Evolutionary conservation across 495 filamentous ascomycete species (phyloP).

Genomic region (Penicillium waksmanii): DNA sequence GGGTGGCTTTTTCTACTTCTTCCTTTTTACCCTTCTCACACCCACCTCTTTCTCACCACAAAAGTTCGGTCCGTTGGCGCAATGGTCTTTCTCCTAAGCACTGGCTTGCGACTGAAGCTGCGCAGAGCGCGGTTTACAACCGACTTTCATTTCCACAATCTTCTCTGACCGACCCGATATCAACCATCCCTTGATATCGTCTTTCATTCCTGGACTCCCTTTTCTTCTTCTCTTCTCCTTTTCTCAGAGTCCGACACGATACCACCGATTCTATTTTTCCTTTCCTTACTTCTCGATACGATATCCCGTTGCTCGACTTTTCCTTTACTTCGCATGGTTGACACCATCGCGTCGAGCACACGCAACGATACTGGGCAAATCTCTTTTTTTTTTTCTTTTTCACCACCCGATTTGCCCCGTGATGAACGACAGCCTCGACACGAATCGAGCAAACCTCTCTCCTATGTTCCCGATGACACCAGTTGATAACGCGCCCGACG

Average conservation of each 20-base stretch:
- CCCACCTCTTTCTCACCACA: conserved; percentile 8
- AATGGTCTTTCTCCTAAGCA: conserved; percentile 12
- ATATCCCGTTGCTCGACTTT: conserved; percentile 16
- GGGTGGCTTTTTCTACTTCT: conserved; percentile 6
- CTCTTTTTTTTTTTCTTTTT: not conserved
- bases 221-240: conserved; percentile 9
- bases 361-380: not conserved
- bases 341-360: conserved; percentile 5
- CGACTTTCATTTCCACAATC: conserved; percentile 12
- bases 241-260: conserved; percentile 20
- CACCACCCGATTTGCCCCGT: not conserved
- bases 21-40: conserved; percentile 4
- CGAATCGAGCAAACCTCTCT: conserved; percentile 2
- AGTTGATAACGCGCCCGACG: conserved; percentile 12
- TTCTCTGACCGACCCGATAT: conserved; percentile 16
- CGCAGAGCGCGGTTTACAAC: conserved; percentile 14
- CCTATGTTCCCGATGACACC: conserved; percentile 23
- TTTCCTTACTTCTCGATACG: conserved; percentile 10
- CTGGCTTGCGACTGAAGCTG: conserved; percentile 20
- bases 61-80: conserved; percentile 14
- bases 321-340: conserved; percentile 3
- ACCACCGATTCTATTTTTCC: conserved; percentile 20
- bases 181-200: conserved; percentile 27
- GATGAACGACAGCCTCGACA: conserved; percentile 7
- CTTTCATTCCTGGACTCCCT: conserved; percentile 19